These are phyloP conservation scores for Stylosanthes scabra DNA, from an alignment of 331 rosid genomes.

Conservation along the genomic window DNA sequence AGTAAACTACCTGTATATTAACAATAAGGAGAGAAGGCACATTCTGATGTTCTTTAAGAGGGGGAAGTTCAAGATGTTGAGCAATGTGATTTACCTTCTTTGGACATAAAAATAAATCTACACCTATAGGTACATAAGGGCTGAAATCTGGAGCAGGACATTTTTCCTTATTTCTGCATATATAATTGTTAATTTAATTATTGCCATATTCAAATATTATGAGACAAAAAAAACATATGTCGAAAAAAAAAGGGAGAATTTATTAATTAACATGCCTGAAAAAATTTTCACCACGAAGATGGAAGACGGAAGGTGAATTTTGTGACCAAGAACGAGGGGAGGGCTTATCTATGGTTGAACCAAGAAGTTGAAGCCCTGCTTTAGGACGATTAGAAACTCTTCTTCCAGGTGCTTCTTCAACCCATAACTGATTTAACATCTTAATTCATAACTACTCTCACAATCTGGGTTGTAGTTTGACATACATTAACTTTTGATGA, in stretches of 20 bases:
- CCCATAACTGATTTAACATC: slow-evolving; percentile 27
- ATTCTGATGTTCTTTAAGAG: slow-evolving; percentile 54
- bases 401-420: slow-evolving; percentile 86
- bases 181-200: background rate
- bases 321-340: slow-evolving; percentile 64
- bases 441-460: slow-evolving; percentile 11
- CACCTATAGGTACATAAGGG: slow-evolving; percentile 72
- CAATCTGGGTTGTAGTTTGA: background rate
- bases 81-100: slow-evolving; percentile 76
- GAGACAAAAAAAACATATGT: too few species aligned
- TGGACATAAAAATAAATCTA: slow-evolving; percentile 67
- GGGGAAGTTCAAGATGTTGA: slow-evolving; percentile 74
- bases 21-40: slow-evolving; percentile 72
- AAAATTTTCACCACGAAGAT: slow-evolving; percentile 69
- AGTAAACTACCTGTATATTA: slow-evolving; percentile 68
- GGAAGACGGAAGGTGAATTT: slow-evolving; percentile 69
- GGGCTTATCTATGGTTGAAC: slow-evolving; percentile 57
- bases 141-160: slow-evolving; percentile 61
- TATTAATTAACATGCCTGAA: slow-evolving; percentile 54
- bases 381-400: slow-evolving; percentile 61
- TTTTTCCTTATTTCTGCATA: slow-evolving; percentile 72
- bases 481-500: background rate
- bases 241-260: too few species aligned
- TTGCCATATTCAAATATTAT: background rate
- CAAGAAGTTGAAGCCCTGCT: slow-evolving; percentile 66